Percentiles rank a stretch among this genome's conserved stretches.
phyloP scores from a whole-genome alignment of 495 filamentous ascomycete genomes.

The Aspergillus conjunctus region DNA sequence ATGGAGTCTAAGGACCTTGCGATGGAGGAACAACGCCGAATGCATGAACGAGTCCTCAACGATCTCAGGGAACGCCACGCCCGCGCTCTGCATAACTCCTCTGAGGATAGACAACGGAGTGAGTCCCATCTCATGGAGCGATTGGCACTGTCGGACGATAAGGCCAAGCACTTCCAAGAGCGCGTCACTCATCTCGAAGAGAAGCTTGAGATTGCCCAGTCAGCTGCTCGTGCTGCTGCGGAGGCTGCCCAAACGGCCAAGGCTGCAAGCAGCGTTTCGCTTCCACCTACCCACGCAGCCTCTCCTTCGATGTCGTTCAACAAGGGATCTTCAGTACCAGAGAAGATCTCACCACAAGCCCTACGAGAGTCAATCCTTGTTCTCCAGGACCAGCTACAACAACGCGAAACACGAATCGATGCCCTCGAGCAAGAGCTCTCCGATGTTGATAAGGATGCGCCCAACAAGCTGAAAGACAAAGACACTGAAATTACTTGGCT shows the following conservation, averaged over 20 bases:
- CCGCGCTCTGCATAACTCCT: slow-evolving; percentile 67
- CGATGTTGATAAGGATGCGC: slow-evolving; percentile 68
- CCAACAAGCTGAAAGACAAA: slow-evolving; percentile 78
- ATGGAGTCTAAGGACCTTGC: slow-evolving; percentile 61
- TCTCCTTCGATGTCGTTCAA: slow-evolving; percentile 48
- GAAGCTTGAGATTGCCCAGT: slow-evolving; percentile 84
- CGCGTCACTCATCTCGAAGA: slow-evolving; percentile 81
- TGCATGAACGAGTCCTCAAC: slow-evolving; percentile 72
- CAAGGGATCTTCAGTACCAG: slow-evolving; percentile 60
- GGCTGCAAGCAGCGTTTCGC: slow-evolving; percentile 37
- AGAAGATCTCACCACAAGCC: slow-evolving; percentile 90
- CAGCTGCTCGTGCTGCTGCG: slow-evolving; percentile 84
- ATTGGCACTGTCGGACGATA: slow-evolving; percentile 75
- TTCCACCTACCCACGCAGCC: slow-evolving; percentile 36
- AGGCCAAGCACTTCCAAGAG: slow-evolving; percentile 77
- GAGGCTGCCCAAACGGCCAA: slow-evolving; percentile 74
- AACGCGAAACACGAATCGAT: slow-evolving; percentile 87
- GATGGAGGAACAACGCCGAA: slow-evolving; percentile 66
- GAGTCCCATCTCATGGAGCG: slow-evolving; percentile 70
- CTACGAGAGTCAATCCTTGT: slow-evolving; percentile 94
- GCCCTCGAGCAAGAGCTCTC: slow-evolving; percentile 73
- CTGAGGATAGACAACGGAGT: slow-evolving; percentile 69
- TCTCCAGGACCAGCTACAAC: slow-evolving; percentile 92
- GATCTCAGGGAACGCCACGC: slow-evolving; percentile 67
- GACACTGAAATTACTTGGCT: slow-evolving; percentile 96